Evolutionary conservation across 257 asterid species (phyloP).

Genomic region (Ilex aquifolium): DNA sequence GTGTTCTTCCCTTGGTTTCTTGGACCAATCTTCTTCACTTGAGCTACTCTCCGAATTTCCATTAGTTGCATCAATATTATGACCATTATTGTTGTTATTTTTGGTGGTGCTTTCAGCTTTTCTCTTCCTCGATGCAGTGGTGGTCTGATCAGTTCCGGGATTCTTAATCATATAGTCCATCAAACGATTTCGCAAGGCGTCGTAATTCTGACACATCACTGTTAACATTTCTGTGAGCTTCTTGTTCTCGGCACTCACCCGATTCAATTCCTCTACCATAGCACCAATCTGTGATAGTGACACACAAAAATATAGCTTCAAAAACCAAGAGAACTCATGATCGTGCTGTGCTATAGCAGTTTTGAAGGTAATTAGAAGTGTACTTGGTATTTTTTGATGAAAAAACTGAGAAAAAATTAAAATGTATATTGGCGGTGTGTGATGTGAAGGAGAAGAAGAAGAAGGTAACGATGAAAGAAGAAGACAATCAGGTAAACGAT

Average conservation of each 20-base stretch:
- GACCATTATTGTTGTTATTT: not conserved
- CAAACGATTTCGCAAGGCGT: conserved; percentile 42
- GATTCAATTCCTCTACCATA: conserved; percentile 59
- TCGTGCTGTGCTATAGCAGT: no score
- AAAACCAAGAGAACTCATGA: not conserved
- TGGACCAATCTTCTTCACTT: conserved; percentile 67
- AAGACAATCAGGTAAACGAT: no score
- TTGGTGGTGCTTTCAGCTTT: conserved; percentile 36
- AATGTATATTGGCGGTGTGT: no score
- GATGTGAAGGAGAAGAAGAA: no score
- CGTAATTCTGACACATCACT: conserved; percentile 70
- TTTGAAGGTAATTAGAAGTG: no score
- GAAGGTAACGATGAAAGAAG: no score
- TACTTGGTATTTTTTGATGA: no score
- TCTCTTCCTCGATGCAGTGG: conserved; percentile 44
- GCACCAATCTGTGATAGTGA: conserved; percentile 35
- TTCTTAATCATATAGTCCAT: conserved; percentile 45
- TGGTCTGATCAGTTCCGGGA: not conserved
- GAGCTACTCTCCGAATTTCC: conserved; percentile 74
- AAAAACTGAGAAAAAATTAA: no score
- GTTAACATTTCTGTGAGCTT: conserved; percentile 62
- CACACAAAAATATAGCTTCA: not conserved
- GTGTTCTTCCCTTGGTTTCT: conserved; percentile 64
- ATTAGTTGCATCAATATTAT: not conserved
- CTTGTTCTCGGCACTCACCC: conserved; percentile 79